Conservation (phyloP, 345 rosid genomes). For the Camelina laxa region DNA sequence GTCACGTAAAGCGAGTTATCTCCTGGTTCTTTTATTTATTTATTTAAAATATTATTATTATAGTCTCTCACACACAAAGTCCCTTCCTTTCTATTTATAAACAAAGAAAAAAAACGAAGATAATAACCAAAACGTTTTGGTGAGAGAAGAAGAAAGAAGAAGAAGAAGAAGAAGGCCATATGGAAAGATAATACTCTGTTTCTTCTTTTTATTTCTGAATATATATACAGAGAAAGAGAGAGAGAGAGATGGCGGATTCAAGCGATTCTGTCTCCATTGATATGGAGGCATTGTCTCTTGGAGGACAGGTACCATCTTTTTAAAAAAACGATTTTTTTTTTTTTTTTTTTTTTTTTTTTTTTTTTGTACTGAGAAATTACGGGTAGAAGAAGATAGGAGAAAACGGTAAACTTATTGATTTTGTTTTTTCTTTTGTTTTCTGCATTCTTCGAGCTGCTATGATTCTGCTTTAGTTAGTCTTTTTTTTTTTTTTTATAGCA, state of each 20-base stretch:
- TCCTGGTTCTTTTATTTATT: neutral
- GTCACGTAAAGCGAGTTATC: conserved; percentile 46
- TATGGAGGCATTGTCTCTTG: conserved; percentile 69
- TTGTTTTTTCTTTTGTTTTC: neutral
- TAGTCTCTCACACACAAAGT: conserved; percentile 10
- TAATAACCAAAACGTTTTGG: conserved; percentile 27
- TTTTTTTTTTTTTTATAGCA: conserved; percentile 2
- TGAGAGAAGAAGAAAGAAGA: conserved; percentile 10
- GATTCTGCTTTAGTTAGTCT: neutral
- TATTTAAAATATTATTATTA: neutral
- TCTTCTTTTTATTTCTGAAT: conserved; percentile 4
- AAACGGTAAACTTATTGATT: conserved; percentile 12
- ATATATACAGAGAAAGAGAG: conserved; percentile 27
- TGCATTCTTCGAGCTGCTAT: conserved; percentile 23
- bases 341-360: neutral
- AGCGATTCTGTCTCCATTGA: conserved; percentile 90
- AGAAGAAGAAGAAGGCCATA: conserved; percentile 3
- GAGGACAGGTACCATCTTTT: conserved; percentile 63
- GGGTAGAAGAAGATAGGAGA: conserved; percentile 30
- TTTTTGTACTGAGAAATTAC: conserved; percentile 31
- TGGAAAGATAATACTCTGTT: conserved; percentile 41
- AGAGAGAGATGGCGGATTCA: conserved; percentile 70
- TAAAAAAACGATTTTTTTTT: too few species aligned
- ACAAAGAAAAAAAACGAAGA: conserved; percentile 38
- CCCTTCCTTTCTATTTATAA: conserved; percentile 36